Evolutionary conservation across 2,329 filamentous ascomycete species (phyloP), one percentile per base, ranked within the genome.

Genomic region (Colletotrichum euphorbiae): DNA sequence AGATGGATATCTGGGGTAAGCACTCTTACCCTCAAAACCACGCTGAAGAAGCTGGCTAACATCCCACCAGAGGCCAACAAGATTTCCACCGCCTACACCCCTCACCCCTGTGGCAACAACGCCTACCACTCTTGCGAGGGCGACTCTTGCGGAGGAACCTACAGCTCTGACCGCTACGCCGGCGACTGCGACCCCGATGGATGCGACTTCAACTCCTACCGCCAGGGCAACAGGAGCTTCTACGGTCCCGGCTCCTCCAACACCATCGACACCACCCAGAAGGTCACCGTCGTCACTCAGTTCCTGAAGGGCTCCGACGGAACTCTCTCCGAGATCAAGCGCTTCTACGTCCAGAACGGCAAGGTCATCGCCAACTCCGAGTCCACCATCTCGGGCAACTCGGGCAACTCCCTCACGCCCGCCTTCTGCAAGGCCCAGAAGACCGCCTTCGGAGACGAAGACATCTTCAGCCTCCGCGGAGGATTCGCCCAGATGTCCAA

Each of bases 151-250:
- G 87, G 87, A 67, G 88, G 84, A 66, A 83, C 84, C 40, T 86
- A 85, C 74, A 80, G 79, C 59, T 60, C 72, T 56, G 78, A 84
- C 72, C 87, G 89, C 70, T 91, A 91, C 75, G 80, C 74, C 28
- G 89, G 89, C 60, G 79, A 85, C 66, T 92, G 90, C 77, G 90
- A 92, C 76, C 87, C 88, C 70, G 89, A 91, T 74, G 90, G 90
- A 45, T 92, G 90, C 74, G 90, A 91, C 77, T 91, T 90, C 84
- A 91, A 91, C 84, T 76, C 84, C 43, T 92, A 87, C 85, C 89
- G 89, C 75, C 83, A 87, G 82, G 90, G 90, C 70, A 84, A 89
- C 79, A 81, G 81, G 68, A 80, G 79, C 77, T 92, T 90, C 82
- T 91, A 87, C 80, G 90, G 89, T 59, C 73, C 71, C n/a, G 79